Base-by-base conservation (phyloP, 352 stramenopile genomes). In the Pythium biforme region DNA sequence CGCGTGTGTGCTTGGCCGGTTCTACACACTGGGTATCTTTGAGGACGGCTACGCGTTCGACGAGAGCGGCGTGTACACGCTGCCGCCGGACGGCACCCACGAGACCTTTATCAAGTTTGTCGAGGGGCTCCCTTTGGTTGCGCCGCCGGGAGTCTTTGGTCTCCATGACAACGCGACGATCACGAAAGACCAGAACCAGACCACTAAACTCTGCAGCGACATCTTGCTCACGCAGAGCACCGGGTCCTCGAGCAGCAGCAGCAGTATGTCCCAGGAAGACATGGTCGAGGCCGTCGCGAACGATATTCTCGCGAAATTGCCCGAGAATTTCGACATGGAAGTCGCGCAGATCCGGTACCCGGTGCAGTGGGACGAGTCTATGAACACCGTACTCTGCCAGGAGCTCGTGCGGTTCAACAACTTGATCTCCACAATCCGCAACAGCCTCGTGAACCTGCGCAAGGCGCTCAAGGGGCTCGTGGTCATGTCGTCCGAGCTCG, bases 101-200 rank as follows among this genome's bases (percentile, higher is more conserved):
- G 85, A 92, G 11, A 75, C 77, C 51, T 93, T 92, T 51, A 57
- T 92, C 23, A 83, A 77, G 50, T 95, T 88, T 64, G 91, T 94
- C 52, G 92, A 98, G 67, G 57, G 40, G 19, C 78, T 98, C 22
- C 94, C 94, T 2, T 75, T 94, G 37, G 90, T 90, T 4, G 90
- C 90, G 3, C 78, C 89, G 17, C 93, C 94, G 19, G 89, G 95
- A 9, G 90, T 98, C 1, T 98, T 98, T 72, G 92, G 92, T 1
- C 72, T 98, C 15, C 90, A 98, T 59, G 92, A 97, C 50, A 98
- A 98, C 53, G 94, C 92, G 6, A 97, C 84, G 22, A 97, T 98
- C 68, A 98, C 94, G 5, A 96, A 97, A 70, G 91, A 97, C 27
- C 86, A 98, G 64, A 98, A 98, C 65, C 90, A 98, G 64, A 98